Conservation (phyloP, 1,139 yeast species). For the Pichia inconspicua region DNA sequence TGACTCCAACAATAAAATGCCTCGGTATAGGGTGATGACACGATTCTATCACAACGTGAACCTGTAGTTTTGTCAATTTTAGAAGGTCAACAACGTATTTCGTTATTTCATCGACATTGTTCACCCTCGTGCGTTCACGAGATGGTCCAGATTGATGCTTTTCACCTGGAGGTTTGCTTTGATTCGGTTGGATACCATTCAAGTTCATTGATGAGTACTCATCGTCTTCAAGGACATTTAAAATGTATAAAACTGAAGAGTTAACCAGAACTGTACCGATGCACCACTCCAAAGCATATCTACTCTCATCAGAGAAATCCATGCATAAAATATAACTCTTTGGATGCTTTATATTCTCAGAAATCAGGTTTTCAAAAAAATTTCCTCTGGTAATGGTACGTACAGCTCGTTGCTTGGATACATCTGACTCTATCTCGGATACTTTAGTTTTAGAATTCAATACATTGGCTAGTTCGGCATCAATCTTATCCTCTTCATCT, state of each 20-base stretch:
- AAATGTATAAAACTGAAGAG: conserved; percentile 73
- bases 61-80: conserved; percentile 64
- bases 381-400: conserved; percentile 69
- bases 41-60: conserved; percentile 68
- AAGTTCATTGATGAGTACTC: conserved; percentile 32
- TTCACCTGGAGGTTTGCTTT: conserved; percentile 28
- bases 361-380: conserved; percentile 43
- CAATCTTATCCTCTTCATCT: conserved; percentile 61
- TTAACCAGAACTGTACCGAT: conserved; percentile 81
- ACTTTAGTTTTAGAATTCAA: conserved; percentile 53
- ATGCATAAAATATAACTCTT: conserved; percentile 70
- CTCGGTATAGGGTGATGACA: conserved; percentile 83
- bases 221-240: conserved; percentile 71
- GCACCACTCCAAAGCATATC: conserved; percentile 83
- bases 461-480: conserved; percentile 54
- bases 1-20: conserved; percentile 74
- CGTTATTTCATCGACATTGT: conserved; percentile 56
- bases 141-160: conserved; percentile 13
- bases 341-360: conserved; percentile 29
- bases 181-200: conserved; percentile 27
- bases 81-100: conserved; percentile 51
- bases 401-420: conserved; percentile 47
- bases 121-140: conserved; percentile 42
- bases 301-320: conserved; percentile 80
- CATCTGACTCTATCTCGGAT: conserved; percentile 55